Conservation (phyloP, 2,329 filamentous ascomycete species). For the Cladophialophora yegresii region DNA sequence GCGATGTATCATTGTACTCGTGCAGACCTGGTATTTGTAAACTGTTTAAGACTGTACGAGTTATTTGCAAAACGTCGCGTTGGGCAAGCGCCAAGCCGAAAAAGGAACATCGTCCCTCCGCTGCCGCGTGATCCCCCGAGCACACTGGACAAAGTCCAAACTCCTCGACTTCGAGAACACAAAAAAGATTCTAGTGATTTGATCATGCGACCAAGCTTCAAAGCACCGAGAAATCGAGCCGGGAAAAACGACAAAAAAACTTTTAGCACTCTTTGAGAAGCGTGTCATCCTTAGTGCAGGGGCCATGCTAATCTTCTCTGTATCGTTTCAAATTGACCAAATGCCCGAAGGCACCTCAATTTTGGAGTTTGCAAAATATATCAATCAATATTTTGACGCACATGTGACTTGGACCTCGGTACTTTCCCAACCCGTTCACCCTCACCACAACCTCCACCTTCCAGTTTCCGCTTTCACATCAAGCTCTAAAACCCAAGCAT, state of each 20-base stretch:
- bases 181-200: background rate
- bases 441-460: no score
- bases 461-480: background rate
- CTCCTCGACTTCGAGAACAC: background rate
- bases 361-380: constrained; percentile 20
- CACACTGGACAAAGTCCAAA: no score
- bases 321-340: constrained; percentile 69
- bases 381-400: background rate
- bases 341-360: constrained; percentile 50
- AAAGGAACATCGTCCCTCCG: no score
- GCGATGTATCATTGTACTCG: background rate
- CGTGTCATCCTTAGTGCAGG: constrained; percentile 73
- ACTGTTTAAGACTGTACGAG: background rate
- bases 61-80: no score
- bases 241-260: constrained; percentile 56
- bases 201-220: background rate
- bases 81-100: no score
- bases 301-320: constrained; percentile 83
- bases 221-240: background rate
- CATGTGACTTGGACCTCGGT: background rate
- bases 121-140: no score
- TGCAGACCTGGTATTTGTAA: background rate
- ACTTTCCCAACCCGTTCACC: background rate
- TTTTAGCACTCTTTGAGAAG: constrained; percentile 76
- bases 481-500: background rate